Percentiles rank a stretch among this genome's conserved stretches.
These are phyloP conservation scores for Fomitopsis betulina DNA, from an alignment of 1,284 basidiomycete species.

Conservation along the genomic window DNA sequence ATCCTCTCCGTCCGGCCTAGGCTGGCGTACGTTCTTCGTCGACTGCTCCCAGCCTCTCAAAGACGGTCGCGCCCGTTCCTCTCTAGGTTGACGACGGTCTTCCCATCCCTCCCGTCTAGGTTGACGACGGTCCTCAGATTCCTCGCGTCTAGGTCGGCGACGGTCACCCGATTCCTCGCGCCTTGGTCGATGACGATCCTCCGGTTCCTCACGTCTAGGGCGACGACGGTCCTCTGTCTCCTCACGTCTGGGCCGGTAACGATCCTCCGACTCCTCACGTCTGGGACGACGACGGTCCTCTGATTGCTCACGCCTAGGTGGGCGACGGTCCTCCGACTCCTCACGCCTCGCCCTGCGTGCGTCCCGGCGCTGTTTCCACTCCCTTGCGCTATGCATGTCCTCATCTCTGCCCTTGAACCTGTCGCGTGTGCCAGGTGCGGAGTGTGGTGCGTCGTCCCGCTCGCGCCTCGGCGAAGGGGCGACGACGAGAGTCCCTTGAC, in stretches of 20 bases:
- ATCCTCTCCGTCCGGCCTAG: background rate
- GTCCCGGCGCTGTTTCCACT: background rate
- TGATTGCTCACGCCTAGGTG: background rate
- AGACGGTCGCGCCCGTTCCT: background rate
- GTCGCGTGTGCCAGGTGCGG: conserved; percentile 10
- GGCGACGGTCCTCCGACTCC: background rate
- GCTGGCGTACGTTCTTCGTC: background rate
- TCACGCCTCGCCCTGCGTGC: background rate
- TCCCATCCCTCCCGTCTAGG: background rate
- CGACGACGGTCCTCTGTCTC: background rate
- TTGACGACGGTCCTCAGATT: background rate
- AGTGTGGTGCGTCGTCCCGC: conserved; percentile 28
- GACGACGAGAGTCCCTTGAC: conserved; percentile 4
- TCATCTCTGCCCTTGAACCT: conserved; percentile 1
- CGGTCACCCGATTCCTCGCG: background rate
- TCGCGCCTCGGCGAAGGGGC: conserved; percentile 15
- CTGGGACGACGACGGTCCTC: background rate
- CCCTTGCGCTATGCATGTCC: background rate
- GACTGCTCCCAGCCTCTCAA: background rate
- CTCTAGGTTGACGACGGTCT: background rate
- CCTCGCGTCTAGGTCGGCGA: background rate
- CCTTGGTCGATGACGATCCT: background rate
- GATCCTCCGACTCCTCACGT: background rate
- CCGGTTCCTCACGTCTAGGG: background rate
- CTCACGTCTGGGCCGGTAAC: background rate